Percentiles rank a stretch among this genome's conserved stretches.
Conservation (phyloP, 192 early-diverging fungal genomes). For the Linnemannia hyalina region DNA sequence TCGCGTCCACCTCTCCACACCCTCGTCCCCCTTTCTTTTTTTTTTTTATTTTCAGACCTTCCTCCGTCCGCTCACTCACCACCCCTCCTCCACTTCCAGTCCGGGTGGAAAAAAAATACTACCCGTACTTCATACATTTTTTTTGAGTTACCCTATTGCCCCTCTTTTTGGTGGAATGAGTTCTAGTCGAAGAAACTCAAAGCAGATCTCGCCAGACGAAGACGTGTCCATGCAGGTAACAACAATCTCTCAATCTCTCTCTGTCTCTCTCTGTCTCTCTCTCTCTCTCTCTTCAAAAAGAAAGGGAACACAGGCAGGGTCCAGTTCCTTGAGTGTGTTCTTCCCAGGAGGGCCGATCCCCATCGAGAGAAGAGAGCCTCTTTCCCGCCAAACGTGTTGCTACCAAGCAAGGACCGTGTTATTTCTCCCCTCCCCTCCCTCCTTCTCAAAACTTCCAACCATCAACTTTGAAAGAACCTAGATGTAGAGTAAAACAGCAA, state of each 20-base stretch:
- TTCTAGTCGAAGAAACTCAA: slow-evolving; percentile 47
- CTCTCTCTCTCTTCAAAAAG: neutral
- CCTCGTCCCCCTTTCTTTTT: neutral
- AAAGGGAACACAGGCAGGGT: slow-evolving; percentile 1
- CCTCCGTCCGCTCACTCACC: neutral
- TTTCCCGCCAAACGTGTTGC: slow-evolving; percentile 28
- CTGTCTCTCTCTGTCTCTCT: neutral
- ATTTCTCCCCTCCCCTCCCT: neutral
- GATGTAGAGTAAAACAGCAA: neutral
- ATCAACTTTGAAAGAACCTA: neutral
- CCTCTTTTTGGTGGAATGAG: slow-evolving; percentile 20
- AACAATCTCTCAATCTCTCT: neutral
- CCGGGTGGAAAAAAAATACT: slow-evolving; percentile 1
- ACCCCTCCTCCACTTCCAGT: neutral
- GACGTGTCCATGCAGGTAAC: slow-evolving; percentile 48
- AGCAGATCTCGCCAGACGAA: slow-evolving; percentile 50
- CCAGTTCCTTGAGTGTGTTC: neutral
- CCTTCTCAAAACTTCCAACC: neutral
- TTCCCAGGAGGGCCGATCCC: neutral
- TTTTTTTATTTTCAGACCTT: neutral
- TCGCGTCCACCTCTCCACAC: neutral
- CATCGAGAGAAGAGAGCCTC: slow-evolving; percentile 2
- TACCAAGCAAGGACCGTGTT: slow-evolving; percentile 10
- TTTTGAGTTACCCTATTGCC: neutral
- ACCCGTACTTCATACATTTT: neutral